These are phyloP conservation scores for Mortierella sp. DNA, from an alignment of 371 early-diverging fungal species.

Conservation along the genomic window DNA sequence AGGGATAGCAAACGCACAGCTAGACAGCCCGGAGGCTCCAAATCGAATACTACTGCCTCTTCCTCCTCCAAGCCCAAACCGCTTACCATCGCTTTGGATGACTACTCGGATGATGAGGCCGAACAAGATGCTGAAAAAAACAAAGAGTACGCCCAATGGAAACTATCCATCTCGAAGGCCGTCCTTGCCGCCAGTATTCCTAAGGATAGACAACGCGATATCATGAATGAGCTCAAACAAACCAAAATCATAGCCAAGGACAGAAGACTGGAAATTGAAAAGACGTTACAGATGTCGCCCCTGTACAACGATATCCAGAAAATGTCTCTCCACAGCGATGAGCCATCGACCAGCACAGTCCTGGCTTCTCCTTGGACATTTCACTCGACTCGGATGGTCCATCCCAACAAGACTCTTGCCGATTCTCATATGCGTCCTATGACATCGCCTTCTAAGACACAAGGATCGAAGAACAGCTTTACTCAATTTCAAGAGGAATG, in stretches of 20 bases:
- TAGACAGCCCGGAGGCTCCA: too few species aligned
- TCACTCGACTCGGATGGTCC: neutral
- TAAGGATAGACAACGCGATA: constrained; percentile 14
- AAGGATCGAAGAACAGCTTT: constrained; percentile 8
- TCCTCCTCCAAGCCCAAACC: constrained; percentile 8
- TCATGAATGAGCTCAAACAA: constrained; percentile 9
- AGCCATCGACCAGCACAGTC: neutral
- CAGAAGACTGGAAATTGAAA: constrained; percentile 9
- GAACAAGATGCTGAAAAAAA: constrained; percentile 7
- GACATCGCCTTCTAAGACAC: constrained; percentile 27
- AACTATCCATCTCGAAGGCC: constrained; percentile 11
- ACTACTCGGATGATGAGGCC: constrained; percentile 39
- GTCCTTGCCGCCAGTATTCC: constrained; percentile 17
- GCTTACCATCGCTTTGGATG: constrained; percentile 21
- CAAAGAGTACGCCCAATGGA: constrained; percentile 26
- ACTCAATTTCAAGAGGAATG: constrained; percentile 22
- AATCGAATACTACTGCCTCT: too few species aligned
- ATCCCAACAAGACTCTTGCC: neutral
- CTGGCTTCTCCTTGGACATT: neutral
- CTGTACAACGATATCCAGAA: constrained; percentile 33
- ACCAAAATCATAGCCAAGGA: neutral
- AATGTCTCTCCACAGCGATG: constrained; percentile 17
- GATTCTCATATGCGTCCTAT: neutral
- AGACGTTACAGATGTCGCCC: constrained; percentile 24
- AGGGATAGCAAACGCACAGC: too few species aligned